These are phyloP conservation scores for Pontederia crassipes DNA, from an alignment of 176 grass and related monocot species.

Conservation along the genomic window DNA sequence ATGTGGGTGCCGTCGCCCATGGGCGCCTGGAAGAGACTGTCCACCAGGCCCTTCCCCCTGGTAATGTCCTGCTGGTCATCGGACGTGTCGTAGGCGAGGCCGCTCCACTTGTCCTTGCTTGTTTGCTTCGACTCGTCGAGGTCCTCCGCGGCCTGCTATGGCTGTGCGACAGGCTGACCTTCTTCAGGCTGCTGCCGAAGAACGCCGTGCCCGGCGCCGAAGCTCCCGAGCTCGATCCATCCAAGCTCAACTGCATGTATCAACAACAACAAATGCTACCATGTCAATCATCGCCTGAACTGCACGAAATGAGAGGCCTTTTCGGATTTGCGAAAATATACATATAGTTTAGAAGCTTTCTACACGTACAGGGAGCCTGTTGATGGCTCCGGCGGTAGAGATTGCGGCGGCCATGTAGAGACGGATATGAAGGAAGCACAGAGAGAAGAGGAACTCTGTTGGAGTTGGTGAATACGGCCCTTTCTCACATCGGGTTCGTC, in stretches of 20 bases:
- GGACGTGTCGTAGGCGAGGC: constrained; percentile 48
- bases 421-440: neutral
- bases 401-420: constrained; percentile 52
- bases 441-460: no score
- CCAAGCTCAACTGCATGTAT: constrained; percentile 11
- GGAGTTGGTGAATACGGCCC: no score
- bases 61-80: constrained; percentile 98
- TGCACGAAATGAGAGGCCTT: neutral
- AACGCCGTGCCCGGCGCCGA: constrained; percentile 20
- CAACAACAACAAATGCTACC: neutral
- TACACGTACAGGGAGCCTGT: constrained; percentile 43
- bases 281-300: neutral
- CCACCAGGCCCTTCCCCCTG: constrained; percentile 67
- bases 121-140: constrained; percentile 51
- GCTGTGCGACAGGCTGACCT: constrained; percentile 10
- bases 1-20: constrained; percentile 72
- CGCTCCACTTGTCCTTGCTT: constrained; percentile 42
- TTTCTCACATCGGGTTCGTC: no score
- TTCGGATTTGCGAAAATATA: no score
- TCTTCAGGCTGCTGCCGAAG: constrained; percentile 32
- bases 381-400: constrained; percentile 54
- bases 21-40: constrained; percentile 77
- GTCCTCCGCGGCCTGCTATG: constrained; percentile 29
- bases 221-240: constrained; percentile 4
- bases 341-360: neutral